Evolutionary conservation across 2,329 filamentous ascomycete species (phyloP), one percentile per base, ranked within the genome.

Genomic region (Tolypocladium guangdongense): DNA sequence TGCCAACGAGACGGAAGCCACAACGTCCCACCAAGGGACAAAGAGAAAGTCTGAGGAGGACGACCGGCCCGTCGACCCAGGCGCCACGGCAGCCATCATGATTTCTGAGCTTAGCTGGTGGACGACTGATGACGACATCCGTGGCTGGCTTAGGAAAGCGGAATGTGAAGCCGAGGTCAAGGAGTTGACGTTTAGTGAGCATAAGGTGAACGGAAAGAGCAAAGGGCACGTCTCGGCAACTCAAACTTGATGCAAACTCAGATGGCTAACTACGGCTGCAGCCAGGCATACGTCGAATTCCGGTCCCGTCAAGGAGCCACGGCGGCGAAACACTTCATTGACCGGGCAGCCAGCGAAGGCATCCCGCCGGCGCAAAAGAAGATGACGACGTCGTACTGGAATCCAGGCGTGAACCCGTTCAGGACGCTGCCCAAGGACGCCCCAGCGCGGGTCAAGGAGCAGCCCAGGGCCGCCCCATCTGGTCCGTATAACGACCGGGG

Each of bases 161-260:
- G 81, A 80, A 2, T 88, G 83, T 60, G 93, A 97, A 68, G 80
- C 85, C 47, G 89, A 96, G 63, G 74, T 97, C 20, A 90, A 88
- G 63, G 93, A 97, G 56, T 83, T 99, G 51, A 96, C 91, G 0
- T 99, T 97, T 68, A 96, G 90, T 63, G 93, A 99, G 68, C 93
- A 97, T 71, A 99, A 99, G 68, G 91, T 97, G 49, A 99, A 99
- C 61, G 93, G 93, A 61, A 99, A 99, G 74, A 96, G 90, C 72
- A 96, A 97, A 75, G 92, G 93, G 91, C 95, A 78, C 58, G 83
- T 70, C 22, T 18, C 16, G 3, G 11, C 22, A 49, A 12, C 24
- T 43, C 32, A 7, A 24, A 35, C 5, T 50, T 2, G 24, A 14
- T 22, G n/a, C 10, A 47, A 32, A 18, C 35, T 12, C 27, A 24